Conservation (phyloP, 495 filamentous ascomycete genomes). For the Penicillium cataractarum region DNA sequence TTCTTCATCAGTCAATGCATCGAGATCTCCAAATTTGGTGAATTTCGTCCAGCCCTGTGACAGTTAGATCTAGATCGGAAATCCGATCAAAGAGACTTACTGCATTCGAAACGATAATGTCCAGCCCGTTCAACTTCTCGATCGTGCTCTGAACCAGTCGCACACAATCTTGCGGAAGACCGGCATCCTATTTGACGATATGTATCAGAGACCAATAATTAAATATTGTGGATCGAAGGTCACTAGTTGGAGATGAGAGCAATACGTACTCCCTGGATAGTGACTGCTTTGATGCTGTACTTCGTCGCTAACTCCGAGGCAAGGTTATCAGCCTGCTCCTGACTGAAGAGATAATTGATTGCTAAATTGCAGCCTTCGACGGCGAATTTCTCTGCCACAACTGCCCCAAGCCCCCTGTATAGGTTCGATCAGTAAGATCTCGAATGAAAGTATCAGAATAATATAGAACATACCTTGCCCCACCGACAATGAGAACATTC, state of each 20-base stretch:
- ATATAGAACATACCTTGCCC: constrained; percentile 1
- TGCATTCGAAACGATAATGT: constrained; percentile 9
- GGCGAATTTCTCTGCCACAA: constrained; percentile 9
- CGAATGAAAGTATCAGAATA: not conserved
- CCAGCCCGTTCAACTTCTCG: constrained; percentile 1
- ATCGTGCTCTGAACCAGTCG: constrained; percentile 2
- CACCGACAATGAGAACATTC: constrained; percentile 11
- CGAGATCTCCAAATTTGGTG: constrained; percentile 2
- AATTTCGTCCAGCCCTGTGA: constrained; percentile 9
- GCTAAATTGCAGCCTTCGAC: constrained; percentile 4
- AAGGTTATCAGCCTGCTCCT: not conserved
- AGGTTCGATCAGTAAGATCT: not conserved
- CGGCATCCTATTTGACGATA: constrained; percentile 4
- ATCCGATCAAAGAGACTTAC: not conserved
- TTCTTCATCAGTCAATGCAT: constrained; percentile 8
- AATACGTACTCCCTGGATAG: constrained; percentile 6
- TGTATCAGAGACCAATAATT: not conserved
- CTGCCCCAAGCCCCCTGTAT: constrained; percentile 5
- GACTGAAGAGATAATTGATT: constrained; percentile 12
- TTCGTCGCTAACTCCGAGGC: not conserved
- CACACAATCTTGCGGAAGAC: constrained; percentile 1
- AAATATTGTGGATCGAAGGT: not conserved
- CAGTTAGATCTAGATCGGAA: not conserved
- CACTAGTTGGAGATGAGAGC: not conserved
- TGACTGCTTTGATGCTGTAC: constrained; percentile 1